A percentile compares a stretch with the other conserved stretches of the same genome.
Conservation (phyloP, 768 basidiomycete genomes). For the Pleurotus tuber-regium region DNA sequence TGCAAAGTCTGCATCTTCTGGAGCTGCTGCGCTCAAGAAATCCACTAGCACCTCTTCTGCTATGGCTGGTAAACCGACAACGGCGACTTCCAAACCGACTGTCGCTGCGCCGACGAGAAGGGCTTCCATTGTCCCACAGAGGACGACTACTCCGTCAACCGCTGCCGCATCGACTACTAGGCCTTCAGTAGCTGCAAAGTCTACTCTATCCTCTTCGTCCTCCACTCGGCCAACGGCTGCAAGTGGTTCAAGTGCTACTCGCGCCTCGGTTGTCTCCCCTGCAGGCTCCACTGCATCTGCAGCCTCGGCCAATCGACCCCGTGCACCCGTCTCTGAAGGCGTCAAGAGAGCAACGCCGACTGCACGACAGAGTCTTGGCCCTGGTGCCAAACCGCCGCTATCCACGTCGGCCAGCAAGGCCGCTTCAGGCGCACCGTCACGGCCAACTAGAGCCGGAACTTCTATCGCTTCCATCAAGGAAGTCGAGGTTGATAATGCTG, state of each 20-base stretch:
- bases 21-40: slow-evolving; percentile 36
- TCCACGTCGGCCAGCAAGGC: slow-evolving; percentile 32
- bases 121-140: slow-evolving; percentile 45
- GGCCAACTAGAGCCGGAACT: slow-evolving; percentile 43
- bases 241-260: slow-evolving; percentile 23
- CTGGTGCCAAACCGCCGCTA: background rate
- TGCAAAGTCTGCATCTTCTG: slow-evolving; percentile 21
- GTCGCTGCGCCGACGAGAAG: slow-evolving; percentile 33
- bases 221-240: slow-evolving; percentile 28
- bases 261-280: slow-evolving; percentile 57
- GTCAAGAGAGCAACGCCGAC: slow-evolving; percentile 47
- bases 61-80: slow-evolving; percentile 36
- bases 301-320: slow-evolving; percentile 45
- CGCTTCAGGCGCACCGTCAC: slow-evolving; percentile 30
- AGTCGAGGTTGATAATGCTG: slow-evolving; percentile 59
- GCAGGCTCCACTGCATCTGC: slow-evolving; percentile 44
- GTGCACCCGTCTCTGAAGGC: slow-evolving; percentile 66
- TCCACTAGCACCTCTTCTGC: slow-evolving; percentile 35
- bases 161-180: slow-evolving; percentile 29
- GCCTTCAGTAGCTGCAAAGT: no score
- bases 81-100: slow-evolving; percentile 28
- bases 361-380: slow-evolving; percentile 35
- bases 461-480: slow-evolving; percentile 79
- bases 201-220: slow-evolving; percentile 38
- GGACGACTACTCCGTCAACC: slow-evolving; percentile 29